phyloP scores from a whole-genome alignment of 306 rosid species.

The Inga laurina region DNA sequence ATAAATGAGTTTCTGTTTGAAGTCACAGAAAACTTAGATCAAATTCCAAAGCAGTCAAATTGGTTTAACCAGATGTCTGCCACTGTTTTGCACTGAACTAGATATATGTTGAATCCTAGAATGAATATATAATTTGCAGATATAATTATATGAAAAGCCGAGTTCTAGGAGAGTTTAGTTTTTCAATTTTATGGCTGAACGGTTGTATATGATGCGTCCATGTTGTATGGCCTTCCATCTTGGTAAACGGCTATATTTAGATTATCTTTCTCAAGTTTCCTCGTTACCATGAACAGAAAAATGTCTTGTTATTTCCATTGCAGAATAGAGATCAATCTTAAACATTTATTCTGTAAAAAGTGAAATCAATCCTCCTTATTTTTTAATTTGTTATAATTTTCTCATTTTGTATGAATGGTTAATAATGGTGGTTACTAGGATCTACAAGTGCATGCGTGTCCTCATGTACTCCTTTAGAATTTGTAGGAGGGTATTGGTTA shows the following conservation, averaged over 20 bases:
- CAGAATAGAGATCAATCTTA: too few relatives aligned
- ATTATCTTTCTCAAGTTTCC: too few relatives aligned
- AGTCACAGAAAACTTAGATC: not conserved
- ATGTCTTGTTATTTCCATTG: too few relatives aligned
- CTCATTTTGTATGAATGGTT: conserved; percentile 1
- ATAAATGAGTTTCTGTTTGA: not conserved
- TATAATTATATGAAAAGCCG: not conserved
- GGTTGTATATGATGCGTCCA: too few relatives aligned
- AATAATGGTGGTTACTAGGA: not conserved
- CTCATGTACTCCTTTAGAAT: not conserved
- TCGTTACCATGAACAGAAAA: too few relatives aligned
- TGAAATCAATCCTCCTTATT: not conserved
- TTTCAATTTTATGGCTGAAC: too few relatives aligned
- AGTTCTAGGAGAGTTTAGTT: too few relatives aligned
- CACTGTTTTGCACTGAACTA: conserved; percentile 9
- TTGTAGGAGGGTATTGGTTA: not conserved
- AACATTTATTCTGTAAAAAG: too few relatives aligned
- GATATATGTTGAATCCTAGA: conserved; percentile 13
- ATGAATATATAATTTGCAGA: not conserved
- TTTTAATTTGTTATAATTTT: not conserved
- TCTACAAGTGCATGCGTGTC: not conserved
- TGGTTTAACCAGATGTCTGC: conserved; percentile 18
- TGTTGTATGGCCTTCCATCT: too few relatives aligned
- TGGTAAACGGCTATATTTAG: too few relatives aligned
- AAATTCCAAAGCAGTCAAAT: not conserved